Base-by-base conservation (phyloP, 2,329 filamentous ascomycete species). In the Xylariaceae sp. region DNA sequence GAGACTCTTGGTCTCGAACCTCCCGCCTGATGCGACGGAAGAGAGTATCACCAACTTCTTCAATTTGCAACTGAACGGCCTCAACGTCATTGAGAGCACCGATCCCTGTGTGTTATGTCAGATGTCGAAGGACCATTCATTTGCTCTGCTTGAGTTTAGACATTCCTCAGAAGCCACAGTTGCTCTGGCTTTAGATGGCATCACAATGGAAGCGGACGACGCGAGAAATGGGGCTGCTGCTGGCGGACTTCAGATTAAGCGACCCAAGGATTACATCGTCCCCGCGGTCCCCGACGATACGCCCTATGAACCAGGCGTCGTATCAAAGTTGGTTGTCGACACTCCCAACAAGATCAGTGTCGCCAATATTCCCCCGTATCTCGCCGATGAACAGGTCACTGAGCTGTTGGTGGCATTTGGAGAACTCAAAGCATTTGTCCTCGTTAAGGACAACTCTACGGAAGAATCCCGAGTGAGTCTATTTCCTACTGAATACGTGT, bases 201-300 rank as follows among this genome's bases (percentile, higher is more conserved):
- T 94, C 61, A 82, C 84, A 7, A 97, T 97, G 89, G 88, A 90
- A 63, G 85, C 89, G 3, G 84, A 86, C 56, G 85, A 88, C 65
- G 75, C 78, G 56, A 65, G 62, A 69, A 83, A 85, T 55, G 83
- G 80, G 35, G 73, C 77, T 9, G 78, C 77, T 2, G 78, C 79
- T 65, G 79, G 77, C 51, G 88, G 88, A 5, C 80, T 97, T 45
- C 81, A 86, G 41, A 91, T 97, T 67, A 86, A 87, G 64, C 85
- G 94, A 51, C 95, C 95, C 48, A 97, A 96, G 77, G 94, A 99
- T 74, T 99, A 97, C 74, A 96, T 97, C 67, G 92, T 96, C 56
- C 93, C 93, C 8, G 87, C 89, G 11, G 80, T 89, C 39, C 83
- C 84, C 1, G 89, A 92, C 52, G 88, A 92, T 30, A 82, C 84